phyloP scores from a whole-genome alignment of 306 rosid genomes.

The Heteromeles arbutifolia region DNA sequence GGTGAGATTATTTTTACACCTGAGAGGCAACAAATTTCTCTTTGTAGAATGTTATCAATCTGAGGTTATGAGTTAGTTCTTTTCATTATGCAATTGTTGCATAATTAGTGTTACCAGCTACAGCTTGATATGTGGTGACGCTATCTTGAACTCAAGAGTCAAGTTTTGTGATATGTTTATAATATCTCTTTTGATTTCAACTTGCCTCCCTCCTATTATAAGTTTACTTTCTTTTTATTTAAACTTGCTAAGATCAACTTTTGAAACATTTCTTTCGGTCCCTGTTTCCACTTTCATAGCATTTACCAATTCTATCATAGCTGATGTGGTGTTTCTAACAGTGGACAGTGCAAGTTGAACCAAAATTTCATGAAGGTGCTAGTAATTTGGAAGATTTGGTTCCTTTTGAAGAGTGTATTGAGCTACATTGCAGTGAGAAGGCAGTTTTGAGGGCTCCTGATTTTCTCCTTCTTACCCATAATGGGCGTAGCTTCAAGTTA shows the following conservation, averaged over 20 bases:
- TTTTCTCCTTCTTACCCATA: conserved; percentile 79
- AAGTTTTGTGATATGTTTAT: not conserved
- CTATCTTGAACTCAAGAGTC: not conserved
- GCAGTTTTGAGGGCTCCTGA: conserved; percentile 74
- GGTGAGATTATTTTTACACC: conserved; percentile 43
- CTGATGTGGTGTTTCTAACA: conserved; percentile 30
- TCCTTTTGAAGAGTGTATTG: conserved; percentile 94
- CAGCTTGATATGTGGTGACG: not conserved
- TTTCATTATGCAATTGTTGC: not conserved
- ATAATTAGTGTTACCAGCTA: not conserved
- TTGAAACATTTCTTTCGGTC: not conserved
- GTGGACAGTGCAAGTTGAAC: conserved; percentile 84
- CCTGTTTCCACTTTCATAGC: not conserved
- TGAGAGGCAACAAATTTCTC: not conserved
- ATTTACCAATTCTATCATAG: not conserved
- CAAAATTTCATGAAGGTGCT: conserved; percentile 91
- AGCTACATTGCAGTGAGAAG: conserved; percentile 57
- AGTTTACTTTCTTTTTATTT: not conserved
- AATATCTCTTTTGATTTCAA: not conserved
- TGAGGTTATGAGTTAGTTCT: not conserved
- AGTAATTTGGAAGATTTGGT: conserved; percentile 74
- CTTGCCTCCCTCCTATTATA: not conserved
- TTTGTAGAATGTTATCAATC: not conserved
- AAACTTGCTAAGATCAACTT: not conserved
- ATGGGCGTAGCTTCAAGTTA: conserved; percentile 92